Conservation (phyloP, 192 early-diverging fungal genomes). For the Backusella macrospora region DNA sequence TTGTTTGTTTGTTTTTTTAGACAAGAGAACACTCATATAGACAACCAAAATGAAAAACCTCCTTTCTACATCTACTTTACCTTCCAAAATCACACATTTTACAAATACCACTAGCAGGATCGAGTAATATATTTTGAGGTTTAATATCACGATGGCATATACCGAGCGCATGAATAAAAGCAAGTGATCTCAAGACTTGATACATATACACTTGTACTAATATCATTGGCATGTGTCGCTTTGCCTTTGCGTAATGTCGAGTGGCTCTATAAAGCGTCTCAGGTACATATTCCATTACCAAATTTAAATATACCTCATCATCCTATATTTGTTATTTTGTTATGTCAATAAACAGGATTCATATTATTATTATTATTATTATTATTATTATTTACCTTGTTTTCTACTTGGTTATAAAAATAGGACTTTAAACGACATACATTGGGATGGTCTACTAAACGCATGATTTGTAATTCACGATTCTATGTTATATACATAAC, state of each 20-base stretch:
- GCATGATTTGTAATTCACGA: conserved; percentile 93
- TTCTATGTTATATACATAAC: conserved; percentile 55
- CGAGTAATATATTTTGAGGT: conserved; percentile 95
- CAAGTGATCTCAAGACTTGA: conserved; percentile 94
- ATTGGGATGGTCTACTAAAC: conserved; percentile 92
- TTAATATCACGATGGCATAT: conserved; percentile 99
- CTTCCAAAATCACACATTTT: conserved; percentile 98
- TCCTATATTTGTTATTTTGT: too few relatives aligned
- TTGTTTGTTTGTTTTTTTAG: too few relatives aligned
- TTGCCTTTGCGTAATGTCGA: conserved; percentile 84
- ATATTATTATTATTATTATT: neutral
- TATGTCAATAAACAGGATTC: too few relatives aligned
- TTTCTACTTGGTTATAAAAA: conserved; percentile 95
- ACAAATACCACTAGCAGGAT: conserved; percentile 85
- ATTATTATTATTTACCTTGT: conserved; percentile 50
- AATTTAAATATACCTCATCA: conserved; percentile 95
- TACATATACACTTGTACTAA: conserved; percentile 98
- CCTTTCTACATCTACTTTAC: conserved; percentile 29
- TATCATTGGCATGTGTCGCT: conserved; percentile 92
- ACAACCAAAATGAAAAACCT: too few relatives aligned
- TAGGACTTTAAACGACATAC: conserved; percentile 88
- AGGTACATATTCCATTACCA: conserved; percentile 94
- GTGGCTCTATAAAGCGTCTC: conserved; percentile 95
- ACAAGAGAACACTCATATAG: too few relatives aligned
- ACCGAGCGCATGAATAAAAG: conserved; percentile 96